Evolutionary conservation across 2,329 filamentous ascomycete genomes (phyloP), one percentile per base, ranked within the genome.

Genomic region (Fusarium protoensiforme): DNA sequence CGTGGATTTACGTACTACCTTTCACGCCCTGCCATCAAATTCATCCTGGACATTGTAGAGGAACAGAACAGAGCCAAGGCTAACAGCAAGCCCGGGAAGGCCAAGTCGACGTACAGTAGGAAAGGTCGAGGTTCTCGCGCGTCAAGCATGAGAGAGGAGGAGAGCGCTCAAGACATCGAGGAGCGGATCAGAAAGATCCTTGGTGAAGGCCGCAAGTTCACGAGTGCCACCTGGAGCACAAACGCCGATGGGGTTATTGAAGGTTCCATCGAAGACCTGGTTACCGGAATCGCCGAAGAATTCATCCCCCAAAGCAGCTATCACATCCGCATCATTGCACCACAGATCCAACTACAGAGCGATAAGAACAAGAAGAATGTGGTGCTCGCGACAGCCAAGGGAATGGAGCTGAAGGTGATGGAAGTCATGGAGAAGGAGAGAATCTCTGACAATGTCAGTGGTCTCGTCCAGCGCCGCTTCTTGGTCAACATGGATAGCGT

Each of bases 1-100:
- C 92, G 96, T 75, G 97, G 96, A 61, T 98, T 99, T 79, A 92
- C 99, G 33, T 99, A 99, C 84, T 99, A 99, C 83, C 92, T 98
- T 84, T 98, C 97, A 13, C 91, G 96, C 54, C 92, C 95, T 71
- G 97, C 96, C 5, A 94, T 99, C 79, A 99, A 98, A 79, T 99
- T 99, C 80, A 98, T 99, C 66, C 86, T 98, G 11, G 96, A 99
- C 81, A 97, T 99, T 75, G 94, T 99, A 4, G 95, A 98, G 64
- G 96, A 99, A 80, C 95, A 98, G 81, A 90, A 90, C 74, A 96
- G 93, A 81, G 90, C 91, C 22, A 93, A 93, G 78, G 67, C 75
- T 18, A 78, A 74, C 31, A 76, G 64, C 27, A 79, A 82, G 38
- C 78, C 80, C 2, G 74, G 72, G 4, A 81, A 77, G 64, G 71